Conservation (phyloP, 2,329 filamentous ascomycete species). For the Botrytis paeoniae region DNA sequence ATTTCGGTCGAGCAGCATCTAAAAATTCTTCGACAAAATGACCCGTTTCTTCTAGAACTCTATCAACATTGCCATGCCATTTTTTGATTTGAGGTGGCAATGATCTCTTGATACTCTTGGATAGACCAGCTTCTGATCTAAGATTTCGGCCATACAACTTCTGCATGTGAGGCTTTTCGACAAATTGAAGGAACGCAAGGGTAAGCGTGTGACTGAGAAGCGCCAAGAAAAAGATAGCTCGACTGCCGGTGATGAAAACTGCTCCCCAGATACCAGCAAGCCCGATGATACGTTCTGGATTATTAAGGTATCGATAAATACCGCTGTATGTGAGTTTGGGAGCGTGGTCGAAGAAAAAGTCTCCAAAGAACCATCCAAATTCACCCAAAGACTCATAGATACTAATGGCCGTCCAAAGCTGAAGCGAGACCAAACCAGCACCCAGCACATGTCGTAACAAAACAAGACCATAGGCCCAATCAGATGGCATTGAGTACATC, state of each 20-base stretch:
- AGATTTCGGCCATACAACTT: slow-evolving; percentile 88
- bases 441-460: slow-evolving; percentile 86
- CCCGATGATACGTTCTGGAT: slow-evolving; percentile 90
- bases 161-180: slow-evolving; percentile 97
- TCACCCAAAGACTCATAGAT: slow-evolving; percentile 95
- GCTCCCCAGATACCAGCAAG: slow-evolving; percentile 94
- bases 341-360: slow-evolving; percentile 93
- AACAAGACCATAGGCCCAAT: slow-evolving; percentile 85
- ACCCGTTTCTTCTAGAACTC: slow-evolving; percentile 78
- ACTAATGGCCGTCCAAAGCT: slow-evolving; percentile 88
- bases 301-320: slow-evolving; percentile 97
- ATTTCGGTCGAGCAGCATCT: slow-evolving; percentile 78
- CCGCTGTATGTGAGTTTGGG: slow-evolving; percentile 92
- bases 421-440: slow-evolving; percentile 73
- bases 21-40: slow-evolving; percentile 91
- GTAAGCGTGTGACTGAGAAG: slow-evolving; percentile 82
- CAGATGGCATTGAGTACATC: slow-evolving; percentile 82
- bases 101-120: slow-evolving; percentile 84
- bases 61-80: slow-evolving; percentile 83
- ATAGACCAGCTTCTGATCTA: slow-evolving; percentile 82
- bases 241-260: slow-evolving; percentile 88
- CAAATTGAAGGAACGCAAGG: slow-evolving; percentile 83
- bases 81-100: slow-evolving; percentile 79
- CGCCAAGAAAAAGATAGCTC: slow-evolving; percentile 81
- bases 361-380: slow-evolving; percentile 98